Conservation (phyloP, 2,329 filamentous ascomycete species). For the Penicillium carneum region DNA sequence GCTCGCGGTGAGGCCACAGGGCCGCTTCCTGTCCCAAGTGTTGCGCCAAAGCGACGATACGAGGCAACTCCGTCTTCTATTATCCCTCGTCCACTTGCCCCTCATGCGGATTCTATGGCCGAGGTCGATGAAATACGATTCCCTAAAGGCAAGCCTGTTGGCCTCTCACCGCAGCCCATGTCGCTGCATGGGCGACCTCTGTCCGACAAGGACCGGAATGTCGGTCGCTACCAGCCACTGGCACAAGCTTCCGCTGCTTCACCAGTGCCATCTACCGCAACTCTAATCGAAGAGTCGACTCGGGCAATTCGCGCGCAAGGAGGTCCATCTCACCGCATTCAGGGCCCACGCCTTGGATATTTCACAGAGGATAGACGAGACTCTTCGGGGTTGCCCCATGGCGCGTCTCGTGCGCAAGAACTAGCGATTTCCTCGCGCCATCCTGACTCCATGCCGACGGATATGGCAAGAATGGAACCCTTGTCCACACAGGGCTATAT, state of each 20-base stretch:
- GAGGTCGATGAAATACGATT: constrained; percentile 46
- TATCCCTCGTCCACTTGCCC: constrained; percentile 52
- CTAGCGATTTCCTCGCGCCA: constrained; percentile 43
- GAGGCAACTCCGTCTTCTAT: constrained; percentile 55
- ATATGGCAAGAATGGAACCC: constrained; percentile 48
- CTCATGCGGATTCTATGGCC: constrained; percentile 48
- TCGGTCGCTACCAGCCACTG: constrained; percentile 48
- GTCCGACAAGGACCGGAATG: constrained; percentile 47
- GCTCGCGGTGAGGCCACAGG: constrained; percentile 54
- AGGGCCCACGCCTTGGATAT: constrained; percentile 55
- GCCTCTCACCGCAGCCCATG: constrained; percentile 43
- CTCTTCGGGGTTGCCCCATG: constrained; percentile 36
- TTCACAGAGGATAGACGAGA: constrained; percentile 54
- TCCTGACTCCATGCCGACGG: constrained; percentile 35
- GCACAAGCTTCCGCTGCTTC: constrained; percentile 48
- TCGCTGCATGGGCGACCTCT: constrained; percentile 43
- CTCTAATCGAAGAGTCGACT: constrained; percentile 46
- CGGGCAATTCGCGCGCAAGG: constrained; percentile 44
- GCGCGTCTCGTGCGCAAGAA: constrained; percentile 40
- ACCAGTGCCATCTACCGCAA: constrained; percentile 37
- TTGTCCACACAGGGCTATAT: constrained; percentile 43
- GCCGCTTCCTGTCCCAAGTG: constrained; percentile 53
- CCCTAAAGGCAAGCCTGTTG: constrained; percentile 43
- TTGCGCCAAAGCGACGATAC: constrained; percentile 58
- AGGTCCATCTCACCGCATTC: constrained; percentile 42